Conservation (phyloP, 2,329 filamentous ascomycete genomes). For the Salinomyces thailandicus region DNA sequence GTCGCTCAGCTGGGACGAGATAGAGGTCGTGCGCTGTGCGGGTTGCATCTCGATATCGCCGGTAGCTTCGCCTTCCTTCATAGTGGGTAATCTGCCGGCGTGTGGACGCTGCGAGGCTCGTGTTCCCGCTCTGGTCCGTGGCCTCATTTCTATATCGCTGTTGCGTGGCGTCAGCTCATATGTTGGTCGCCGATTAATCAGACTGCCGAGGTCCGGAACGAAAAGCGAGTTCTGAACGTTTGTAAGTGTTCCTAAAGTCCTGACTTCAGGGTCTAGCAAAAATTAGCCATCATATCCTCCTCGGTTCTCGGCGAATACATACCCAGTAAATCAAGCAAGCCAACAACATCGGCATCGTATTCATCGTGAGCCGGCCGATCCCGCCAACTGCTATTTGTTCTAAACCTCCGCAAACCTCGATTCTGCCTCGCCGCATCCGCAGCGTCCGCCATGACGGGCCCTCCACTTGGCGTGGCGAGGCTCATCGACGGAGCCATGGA, state of each 20-base stretch:
- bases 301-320: slow-evolving; percentile 21
- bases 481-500: slow-evolving; percentile 14
- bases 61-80: slow-evolving; percentile 1
- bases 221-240: slow-evolving; percentile 89
- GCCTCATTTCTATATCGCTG: slow-evolving; percentile 6
- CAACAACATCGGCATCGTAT: slow-evolving; percentile 54
- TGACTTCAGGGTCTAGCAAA: slow-evolving; percentile 63
- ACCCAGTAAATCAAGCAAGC: slow-evolving; percentile 60
- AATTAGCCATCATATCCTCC: slow-evolving; percentile 16
- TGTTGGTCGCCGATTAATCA: slow-evolving; percentile 66
- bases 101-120: slow-evolving; percentile 2
- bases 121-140: slow-evolving; percentile 5
- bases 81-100: slow-evolving; percentile 2
- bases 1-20: slow-evolving; percentile 58
- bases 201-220: slow-evolving; percentile 65
- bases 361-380: slow-evolving; percentile 26
- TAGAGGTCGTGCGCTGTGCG: slow-evolving; percentile 35
- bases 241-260: slow-evolving; percentile 70
- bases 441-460: slow-evolving; percentile 18
- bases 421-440: slow-evolving; percentile 18
- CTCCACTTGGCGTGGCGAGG: slow-evolving; percentile 7
- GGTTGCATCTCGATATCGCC: slow-evolving; percentile 15
- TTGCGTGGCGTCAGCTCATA: slow-evolving; percentile 52
- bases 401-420: slow-evolving; percentile 14
- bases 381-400: slow-evolving; percentile 3